Conservation (phyloP, 495 filamentous ascomycete species). For the Massariosphaeria phaeospora region DNA sequence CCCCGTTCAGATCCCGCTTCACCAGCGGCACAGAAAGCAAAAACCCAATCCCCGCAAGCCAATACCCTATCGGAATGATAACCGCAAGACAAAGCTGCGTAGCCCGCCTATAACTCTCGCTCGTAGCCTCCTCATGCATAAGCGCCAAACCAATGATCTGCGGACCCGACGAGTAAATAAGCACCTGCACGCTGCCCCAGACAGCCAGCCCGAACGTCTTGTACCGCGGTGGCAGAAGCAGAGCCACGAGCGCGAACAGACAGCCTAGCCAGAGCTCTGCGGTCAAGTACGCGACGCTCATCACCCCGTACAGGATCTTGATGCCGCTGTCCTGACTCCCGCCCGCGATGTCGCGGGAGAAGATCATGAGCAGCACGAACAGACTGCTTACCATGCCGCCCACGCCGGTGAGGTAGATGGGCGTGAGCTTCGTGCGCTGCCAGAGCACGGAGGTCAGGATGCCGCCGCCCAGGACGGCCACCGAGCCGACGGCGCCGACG, state of each 20-base stretch:
- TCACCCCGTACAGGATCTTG: conserved; percentile 35
- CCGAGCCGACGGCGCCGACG: conserved; percentile 38
- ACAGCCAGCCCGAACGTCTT: conserved; percentile 41
- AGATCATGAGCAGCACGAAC: conserved; percentile 38
- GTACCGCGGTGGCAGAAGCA: conserved; percentile 33
- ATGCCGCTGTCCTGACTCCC: conserved; percentile 23
- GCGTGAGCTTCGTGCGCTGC: conserved; percentile 12
- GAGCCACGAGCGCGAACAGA: conserved; percentile 30
- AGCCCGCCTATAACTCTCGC: not conserved
- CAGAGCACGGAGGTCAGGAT: conserved; percentile 29
- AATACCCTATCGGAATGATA: not conserved
- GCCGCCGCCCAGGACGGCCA: conserved; percentile 36
- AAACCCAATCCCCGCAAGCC: not conserved
- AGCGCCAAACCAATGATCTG: not conserved
- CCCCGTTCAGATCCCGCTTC: not conserved
- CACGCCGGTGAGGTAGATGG: conserved; percentile 35
- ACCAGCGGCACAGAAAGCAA: not conserved
- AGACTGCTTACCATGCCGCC: conserved; percentile 40
- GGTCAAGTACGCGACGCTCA: conserved; percentile 36
- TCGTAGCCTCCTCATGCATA: not conserved
- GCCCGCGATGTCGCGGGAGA: conserved; percentile 25
- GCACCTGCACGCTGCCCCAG: conserved; percentile 30
- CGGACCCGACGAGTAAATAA: conserved; percentile 26
- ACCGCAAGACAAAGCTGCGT: not conserved
- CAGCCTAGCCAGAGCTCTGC: conserved; percentile 41